Conservation (phyloP, 345 rosid species). For the Eucalyptus tenuipes region DNA sequence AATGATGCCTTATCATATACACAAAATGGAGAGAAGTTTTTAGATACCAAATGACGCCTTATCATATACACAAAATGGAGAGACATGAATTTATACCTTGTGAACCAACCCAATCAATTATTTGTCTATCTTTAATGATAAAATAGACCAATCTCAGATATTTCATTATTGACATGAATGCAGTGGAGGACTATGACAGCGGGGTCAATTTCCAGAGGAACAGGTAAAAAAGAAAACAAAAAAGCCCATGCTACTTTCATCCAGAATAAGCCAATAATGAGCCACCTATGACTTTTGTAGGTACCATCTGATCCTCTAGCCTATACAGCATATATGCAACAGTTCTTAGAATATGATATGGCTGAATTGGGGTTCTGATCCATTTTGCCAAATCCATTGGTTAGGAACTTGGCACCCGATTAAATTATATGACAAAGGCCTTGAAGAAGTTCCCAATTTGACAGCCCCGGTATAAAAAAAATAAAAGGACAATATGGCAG, state of each 20-base stretch:
- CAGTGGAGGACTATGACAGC: neutral
- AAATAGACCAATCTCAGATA: neutral
- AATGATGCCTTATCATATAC: neutral
- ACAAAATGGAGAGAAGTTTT: too few species aligned
- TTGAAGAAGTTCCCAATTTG: neutral
- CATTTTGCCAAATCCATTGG: neutral
- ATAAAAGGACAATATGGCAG: neutral
- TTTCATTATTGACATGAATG: neutral
- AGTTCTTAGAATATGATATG: neutral
- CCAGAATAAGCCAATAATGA: neutral
- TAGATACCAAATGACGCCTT: too few species aligned
- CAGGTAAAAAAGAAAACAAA: neutral
- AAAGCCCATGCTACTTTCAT: neutral
- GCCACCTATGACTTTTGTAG: neutral
- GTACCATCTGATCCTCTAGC: neutral
- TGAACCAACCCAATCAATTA: neutral
- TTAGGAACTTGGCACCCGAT: neutral
- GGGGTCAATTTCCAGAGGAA: neutral
- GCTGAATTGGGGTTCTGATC: neutral
- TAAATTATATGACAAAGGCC: neutral
- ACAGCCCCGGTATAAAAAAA: neutral
- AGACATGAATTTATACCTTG: neutral
- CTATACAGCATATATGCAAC: neutral
- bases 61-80: neutral
- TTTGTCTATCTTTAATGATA: neutral